Conservation (phyloP, 192 early-diverging fungal genomes). For the Umbelopsis sp. region DNA sequence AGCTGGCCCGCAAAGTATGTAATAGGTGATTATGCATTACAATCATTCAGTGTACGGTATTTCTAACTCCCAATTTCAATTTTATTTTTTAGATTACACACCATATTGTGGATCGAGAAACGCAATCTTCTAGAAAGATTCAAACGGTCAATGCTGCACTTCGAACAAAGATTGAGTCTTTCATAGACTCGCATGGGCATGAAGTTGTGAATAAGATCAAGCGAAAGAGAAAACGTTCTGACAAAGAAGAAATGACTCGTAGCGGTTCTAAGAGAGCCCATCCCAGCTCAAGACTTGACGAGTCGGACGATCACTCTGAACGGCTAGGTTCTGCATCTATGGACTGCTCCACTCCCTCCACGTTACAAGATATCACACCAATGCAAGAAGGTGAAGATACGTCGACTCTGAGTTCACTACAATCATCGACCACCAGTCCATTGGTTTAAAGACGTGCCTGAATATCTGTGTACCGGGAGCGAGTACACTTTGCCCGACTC, state of each 20-base stretch:
- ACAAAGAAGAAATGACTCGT: neutral
- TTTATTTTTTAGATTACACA: constrained; percentile 47
- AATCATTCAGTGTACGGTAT: neutral
- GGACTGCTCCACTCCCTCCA: constrained; percentile 3
- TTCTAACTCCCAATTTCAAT: neutral
- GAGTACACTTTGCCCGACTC: neutral
- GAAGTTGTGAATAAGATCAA: constrained; percentile 26
- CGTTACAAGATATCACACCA: constrained; percentile 2
- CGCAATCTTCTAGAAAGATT: constrained; percentile 44
- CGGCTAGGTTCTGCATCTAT: neutral
- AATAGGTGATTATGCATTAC: neutral
- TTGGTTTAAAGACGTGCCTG: neutral
- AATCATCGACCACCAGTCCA: neutral
- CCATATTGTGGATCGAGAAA: constrained; percentile 54
- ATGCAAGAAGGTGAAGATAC: constrained; percentile 13
- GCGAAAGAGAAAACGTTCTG: constrained; percentile 20
- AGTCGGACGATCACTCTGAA: neutral
- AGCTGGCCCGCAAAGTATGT: constrained; percentile 52
- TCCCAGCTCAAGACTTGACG: neutral
- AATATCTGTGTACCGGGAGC: neutral
- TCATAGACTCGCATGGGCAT: constrained; percentile 44
- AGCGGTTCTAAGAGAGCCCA: neutral
- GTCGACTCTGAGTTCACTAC: neutral
- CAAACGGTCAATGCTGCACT: constrained; percentile 38
- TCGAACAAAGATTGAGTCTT: constrained; percentile 51